Evolutionary conservation across 192 early-diverging fungal genomes (phyloP).

Genomic region (Coemansia guatemalensis): DNA sequence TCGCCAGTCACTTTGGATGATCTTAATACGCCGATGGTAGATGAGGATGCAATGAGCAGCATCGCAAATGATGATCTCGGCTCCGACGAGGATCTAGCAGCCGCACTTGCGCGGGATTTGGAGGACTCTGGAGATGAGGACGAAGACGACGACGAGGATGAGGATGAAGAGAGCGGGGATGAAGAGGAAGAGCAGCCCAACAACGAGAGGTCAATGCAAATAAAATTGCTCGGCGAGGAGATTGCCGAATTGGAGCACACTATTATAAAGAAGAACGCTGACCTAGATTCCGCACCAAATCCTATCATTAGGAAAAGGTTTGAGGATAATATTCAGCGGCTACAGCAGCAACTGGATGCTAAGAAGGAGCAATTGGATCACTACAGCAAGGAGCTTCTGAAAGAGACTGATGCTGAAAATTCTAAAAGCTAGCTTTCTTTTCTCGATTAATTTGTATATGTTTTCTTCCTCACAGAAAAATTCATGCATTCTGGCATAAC

Average conservation of each 20-base stretch:
- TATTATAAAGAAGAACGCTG: conserved; percentile 33
- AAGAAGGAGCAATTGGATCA: conserved; percentile 32
- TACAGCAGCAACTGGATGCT: conserved; percentile 35
- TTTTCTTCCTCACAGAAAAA: too few relatives aligned
- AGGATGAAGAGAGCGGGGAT: conserved; percentile 21
- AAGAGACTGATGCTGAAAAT: too few relatives aligned
- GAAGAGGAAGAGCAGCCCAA: conserved; percentile 36
- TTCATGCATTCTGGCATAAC: too few relatives aligned
- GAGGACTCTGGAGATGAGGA: conserved; percentile 40
- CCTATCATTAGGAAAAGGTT: conserved; percentile 43
- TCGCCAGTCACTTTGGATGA: conserved; percentile 46
- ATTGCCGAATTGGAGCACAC: conserved; percentile 43
- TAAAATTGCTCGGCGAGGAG: conserved; percentile 42
- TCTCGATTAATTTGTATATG: too few relatives aligned
- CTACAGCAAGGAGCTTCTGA: conserved; percentile 13
- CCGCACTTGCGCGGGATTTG: conserved; percentile 38
- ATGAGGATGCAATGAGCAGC: conserved; percentile 42
- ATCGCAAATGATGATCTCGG: conserved; percentile 46
- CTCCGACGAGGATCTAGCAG: conserved; percentile 45
- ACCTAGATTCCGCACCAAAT: conserved; percentile 48
- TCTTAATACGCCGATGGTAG: conserved; percentile 35
- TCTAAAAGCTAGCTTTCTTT: too few relatives aligned
- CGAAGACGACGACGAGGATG: conserved; percentile 21
- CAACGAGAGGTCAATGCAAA: conserved; percentile 43
- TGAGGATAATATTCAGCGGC: conserved; percentile 40